Base-by-base conservation (phyloP, 805 yeast species). In the Dipodascopsis uninucleata region DNA sequence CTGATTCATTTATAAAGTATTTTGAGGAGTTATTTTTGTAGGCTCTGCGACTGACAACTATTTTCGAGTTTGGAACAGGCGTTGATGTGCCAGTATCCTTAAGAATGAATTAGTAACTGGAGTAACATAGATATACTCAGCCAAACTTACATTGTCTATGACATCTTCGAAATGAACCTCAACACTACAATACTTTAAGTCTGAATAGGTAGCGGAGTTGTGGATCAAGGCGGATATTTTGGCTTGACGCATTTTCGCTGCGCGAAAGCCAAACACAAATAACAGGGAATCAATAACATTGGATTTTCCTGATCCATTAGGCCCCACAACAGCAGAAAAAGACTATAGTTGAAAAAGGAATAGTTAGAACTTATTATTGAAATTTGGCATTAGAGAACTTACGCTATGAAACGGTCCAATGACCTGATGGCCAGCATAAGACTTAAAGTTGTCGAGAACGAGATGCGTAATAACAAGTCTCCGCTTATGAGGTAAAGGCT, bases 251-350 rank as follows among this genome's bases (percentile, higher is more conserved):
- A 93, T 88, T 63, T 94, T 93, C 61, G 80, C 79, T 0, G 98
- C 97, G 47, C 97, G 72, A 67, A 93, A 93, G 0, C 99, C 99
- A 69, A 93, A 93, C 1, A 94, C 98, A 64, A 93, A 93, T 26
- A 94, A 74, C 73, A 93, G 79, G 4, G 97, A 87, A 63, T 94
- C 98, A 63, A 93, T 93, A 53, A 93, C 97, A 61, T 94, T 93
- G 12, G 97, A 89, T 66, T 93, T 93, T 2, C 99, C 99, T 9
- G 96, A 84, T 6, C 99, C 99, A 63, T 93, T 93, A 4, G 98
- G 98, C 0, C 99, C 99, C 10, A 93, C 97, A 8, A 93, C 95
- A 0, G 99, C 97, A 8, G 96, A 85, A 60, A 93, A 94, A 4
- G 94, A 86, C 28, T 89, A 68, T 58, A 23, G 1, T 25, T 28